Conservation (phyloP, 176 grass and related monocot species). For the Cenchrus fungigraminus region DNA sequence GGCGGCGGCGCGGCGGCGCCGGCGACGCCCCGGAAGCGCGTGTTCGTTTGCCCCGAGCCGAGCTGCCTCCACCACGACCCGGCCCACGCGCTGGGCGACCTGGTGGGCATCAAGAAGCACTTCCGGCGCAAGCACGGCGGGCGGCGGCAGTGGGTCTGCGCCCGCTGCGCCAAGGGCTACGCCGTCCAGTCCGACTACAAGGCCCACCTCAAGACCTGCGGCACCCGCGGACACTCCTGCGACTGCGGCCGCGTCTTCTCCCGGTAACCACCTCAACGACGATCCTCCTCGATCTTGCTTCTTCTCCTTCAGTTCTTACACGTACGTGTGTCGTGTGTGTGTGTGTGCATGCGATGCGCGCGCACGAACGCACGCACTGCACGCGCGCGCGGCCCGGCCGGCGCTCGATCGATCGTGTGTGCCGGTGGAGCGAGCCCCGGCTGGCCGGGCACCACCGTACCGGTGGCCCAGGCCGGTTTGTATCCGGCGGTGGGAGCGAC, state of each 20-base stretch:
- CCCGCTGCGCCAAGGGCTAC: conserved; percentile 79
- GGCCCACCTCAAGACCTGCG: conserved; percentile 97
- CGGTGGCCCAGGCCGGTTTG: not conserved
- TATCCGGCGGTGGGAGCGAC: not conserved
- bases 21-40: conserved; percentile 50
- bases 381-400: too few relatives aligned
- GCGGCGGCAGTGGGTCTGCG: conserved; percentile 79
- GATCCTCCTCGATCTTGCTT: not conserved
- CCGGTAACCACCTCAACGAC: conserved; percentile 23
- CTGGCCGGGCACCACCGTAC: too few relatives aligned
- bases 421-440: too few relatives aligned
- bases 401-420: not conserved
- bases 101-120: conserved; percentile 95
- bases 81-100: conserved; percentile 81
- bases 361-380: too few relatives aligned
- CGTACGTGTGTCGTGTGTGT: not conserved
- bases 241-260: conserved; percentile 95
- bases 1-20: not conserved
- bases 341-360: too few relatives aligned
- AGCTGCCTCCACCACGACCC: conserved; percentile 94
- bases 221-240: conserved; percentile 91
- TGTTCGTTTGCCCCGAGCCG: conserved; percentile 87
- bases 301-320: not conserved
- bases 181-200: conserved; percentile 97
- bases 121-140: conserved; percentile 89